Percentiles rank a stretch among this genome's conserved stretches.
These are phyloP conservation scores for Calocybe gambosa DNA, from an alignment of 1,284 basidiomycete genomes.

Conservation along the genomic window DNA sequence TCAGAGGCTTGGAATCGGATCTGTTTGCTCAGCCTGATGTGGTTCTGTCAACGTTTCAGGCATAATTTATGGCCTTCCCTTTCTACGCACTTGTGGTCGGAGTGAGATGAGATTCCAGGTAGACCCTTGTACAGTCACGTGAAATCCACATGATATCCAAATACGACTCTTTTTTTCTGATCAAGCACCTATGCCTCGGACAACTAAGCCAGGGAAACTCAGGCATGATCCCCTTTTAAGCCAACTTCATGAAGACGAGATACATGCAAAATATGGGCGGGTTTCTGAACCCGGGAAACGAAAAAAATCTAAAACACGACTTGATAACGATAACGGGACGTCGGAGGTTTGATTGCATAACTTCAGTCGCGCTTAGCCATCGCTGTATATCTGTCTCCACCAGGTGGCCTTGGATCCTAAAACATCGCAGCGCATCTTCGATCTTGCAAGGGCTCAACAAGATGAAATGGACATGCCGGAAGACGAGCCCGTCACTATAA, in stretches of 20 bases:
- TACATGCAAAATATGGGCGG: slow-evolving; percentile 70
- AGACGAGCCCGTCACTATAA: slow-evolving; percentile 34
- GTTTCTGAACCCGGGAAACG: slow-evolving; percentile 71
- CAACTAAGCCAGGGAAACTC: slow-evolving; percentile 46
- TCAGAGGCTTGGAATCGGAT: too few relatives aligned
- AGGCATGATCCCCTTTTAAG: slow-evolving; percentile 84
- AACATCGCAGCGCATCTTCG: slow-evolving; percentile 85
- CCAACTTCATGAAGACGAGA: slow-evolving; percentile 74
- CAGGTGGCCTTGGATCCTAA: slow-evolving; percentile 80
- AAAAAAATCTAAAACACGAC: slow-evolving; percentile 45
- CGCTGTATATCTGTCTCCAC: slow-evolving; percentile 7
- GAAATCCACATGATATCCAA: too few relatives aligned
- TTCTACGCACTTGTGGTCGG: too few relatives aligned
- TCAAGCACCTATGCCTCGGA: slow-evolving; percentile 62
- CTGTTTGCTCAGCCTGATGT: background rate
- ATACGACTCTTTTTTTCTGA: too few relatives aligned
- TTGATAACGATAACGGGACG: slow-evolving; percentile 39
- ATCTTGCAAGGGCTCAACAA: slow-evolving; percentile 91
- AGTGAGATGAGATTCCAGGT: too few relatives aligned
- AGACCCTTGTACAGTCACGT: too few relatives aligned
- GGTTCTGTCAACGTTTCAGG: too few relatives aligned
- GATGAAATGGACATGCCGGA: slow-evolving; percentile 71
- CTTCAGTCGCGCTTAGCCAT: slow-evolving; percentile 7
- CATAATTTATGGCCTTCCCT: too few relatives aligned
- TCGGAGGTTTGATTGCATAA: slow-evolving; percentile 44